Evolutionary conservation across 257 asterid genomes (phyloP), one percentile per base, ranked within the genome.

Genomic region (Mitragyna speciosa): DNA sequence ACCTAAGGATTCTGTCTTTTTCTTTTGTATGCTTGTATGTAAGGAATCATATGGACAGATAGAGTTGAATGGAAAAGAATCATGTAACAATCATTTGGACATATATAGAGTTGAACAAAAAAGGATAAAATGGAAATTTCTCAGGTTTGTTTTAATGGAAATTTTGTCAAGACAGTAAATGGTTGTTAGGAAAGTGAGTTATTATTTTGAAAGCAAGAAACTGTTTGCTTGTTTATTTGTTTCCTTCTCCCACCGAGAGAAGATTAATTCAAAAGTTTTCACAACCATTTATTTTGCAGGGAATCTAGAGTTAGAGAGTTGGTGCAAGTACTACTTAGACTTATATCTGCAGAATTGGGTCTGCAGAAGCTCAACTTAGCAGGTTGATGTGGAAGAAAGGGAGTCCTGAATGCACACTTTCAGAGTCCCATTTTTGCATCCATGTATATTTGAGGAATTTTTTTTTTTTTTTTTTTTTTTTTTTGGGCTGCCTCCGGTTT

Each of bases 261-360:
- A 52, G 77, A 73, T 73, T 8, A 4, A 8, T 24, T 20, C 12
- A 4, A 12, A 26, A 20, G 73, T 80, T 66, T 61, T 82, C 71
- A 61, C 83, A 76, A 12, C 73, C 47, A 75, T 69, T 82, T 54
- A 73, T 56, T 88, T 41, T 82, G 77, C 97, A 95, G 99, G 91
- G 97, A 92, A 84, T 80, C 91, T 33, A 88, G 90, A 83, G 90
- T 95, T 58, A 88, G 97, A 85, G 97, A 89, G 83, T 87, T 90
- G 82, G 97, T 95, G 73, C 98, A 87, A 88, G 94, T 85, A 54
- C 85, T 92, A 75, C 94, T 93, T 63, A 91, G 90, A 86, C 92
- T 91, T 65, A 77, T 92, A 75, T 82, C 93, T 61, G 82, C 81
- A 63, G 98, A 92, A 52, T 49, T 95, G 85, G 98, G 99, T 30